Conservation (phyloP, 495 filamentous ascomycete genomes). For the Bacidia gigantensis region DNA sequence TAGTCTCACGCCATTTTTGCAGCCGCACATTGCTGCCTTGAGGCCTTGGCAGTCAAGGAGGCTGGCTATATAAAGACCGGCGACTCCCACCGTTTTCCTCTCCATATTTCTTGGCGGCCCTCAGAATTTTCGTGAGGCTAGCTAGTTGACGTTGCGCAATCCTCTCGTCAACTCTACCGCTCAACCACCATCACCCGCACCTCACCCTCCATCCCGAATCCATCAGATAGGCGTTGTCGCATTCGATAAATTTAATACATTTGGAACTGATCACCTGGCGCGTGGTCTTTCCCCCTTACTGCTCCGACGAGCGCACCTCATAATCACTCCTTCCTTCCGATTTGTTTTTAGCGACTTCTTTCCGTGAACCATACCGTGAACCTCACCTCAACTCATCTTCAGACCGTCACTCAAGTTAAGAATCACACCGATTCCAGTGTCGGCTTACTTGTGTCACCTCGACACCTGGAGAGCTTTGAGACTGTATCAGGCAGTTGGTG, state of each 20-base stretch:
- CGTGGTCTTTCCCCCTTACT: conserved; percentile 16
- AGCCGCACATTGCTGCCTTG: not conserved
- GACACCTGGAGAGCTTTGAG: conserved; percentile 1
- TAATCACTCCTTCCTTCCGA: conserved; percentile 15
- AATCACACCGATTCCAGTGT: not conserved
- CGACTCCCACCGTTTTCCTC: not conserved
- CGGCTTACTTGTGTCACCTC: not conserved
- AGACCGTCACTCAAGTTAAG: not conserved
- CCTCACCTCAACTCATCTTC: conserved; percentile 7
- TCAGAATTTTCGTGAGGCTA: conserved; percentile 1
- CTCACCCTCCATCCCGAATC: not conserved
- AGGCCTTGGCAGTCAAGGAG: not conserved
- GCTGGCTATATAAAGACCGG: not conserved
- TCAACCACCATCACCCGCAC: not conserved
- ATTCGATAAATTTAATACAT: conserved; percentile 17
- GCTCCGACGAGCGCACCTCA: conserved; percentile 13
- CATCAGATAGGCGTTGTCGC: conserved; percentile 13
- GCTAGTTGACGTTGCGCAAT: conserved; percentile 9
- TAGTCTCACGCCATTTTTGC: not conserved
- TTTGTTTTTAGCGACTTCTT: conserved; percentile 23
- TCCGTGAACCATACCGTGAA: conserved; percentile 4
- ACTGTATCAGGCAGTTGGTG: conserved; percentile 23
- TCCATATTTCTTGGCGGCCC: conserved; percentile 9
- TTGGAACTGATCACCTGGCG: conserved; percentile 12
- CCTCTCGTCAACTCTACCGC: conserved; percentile 8